Conservation (phyloP, 2,329 filamentous ascomycete genomes). For the Verticillium klebahnii region DNA sequence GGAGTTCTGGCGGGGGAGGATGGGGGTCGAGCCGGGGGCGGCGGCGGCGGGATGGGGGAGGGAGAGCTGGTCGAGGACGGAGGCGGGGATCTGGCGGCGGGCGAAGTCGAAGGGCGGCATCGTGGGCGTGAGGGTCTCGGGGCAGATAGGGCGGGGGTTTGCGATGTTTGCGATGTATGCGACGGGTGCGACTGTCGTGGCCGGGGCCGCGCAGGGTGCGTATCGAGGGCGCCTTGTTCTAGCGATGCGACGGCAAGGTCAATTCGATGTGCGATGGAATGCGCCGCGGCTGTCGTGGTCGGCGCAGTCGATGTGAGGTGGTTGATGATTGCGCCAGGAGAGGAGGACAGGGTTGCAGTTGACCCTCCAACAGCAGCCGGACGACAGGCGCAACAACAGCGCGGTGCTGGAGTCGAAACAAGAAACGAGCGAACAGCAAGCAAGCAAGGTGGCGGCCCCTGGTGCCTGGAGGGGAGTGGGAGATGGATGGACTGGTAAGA, state of each 20-base stretch:
- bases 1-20: constrained; percentile 9
- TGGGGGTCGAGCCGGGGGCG: constrained; percentile 2
- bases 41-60: background rate
- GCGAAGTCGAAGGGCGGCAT: background rate
- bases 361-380: too few relatives aligned
- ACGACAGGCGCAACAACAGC: background rate
- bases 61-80: background rate
- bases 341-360: background rate
- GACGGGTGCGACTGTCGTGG: background rate
- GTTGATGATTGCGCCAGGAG: background rate
- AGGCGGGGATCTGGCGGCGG: background rate
- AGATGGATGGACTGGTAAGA: background rate
- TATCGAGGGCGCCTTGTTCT: background rate
- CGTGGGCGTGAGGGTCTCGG: background rate
- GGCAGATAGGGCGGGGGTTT: background rate
- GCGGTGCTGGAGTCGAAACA: background rate
- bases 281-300: background rate
- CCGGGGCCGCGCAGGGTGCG: too few relatives aligned
- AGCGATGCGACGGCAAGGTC: background rate
- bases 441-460: background rate
- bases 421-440: background rate
- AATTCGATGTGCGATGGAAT: background rate
- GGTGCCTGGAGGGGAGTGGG: background rate
- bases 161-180: background rate
- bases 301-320: background rate